Conservation (phyloP, 306 rosid species). For the Vigna unguiculata region DNA sequence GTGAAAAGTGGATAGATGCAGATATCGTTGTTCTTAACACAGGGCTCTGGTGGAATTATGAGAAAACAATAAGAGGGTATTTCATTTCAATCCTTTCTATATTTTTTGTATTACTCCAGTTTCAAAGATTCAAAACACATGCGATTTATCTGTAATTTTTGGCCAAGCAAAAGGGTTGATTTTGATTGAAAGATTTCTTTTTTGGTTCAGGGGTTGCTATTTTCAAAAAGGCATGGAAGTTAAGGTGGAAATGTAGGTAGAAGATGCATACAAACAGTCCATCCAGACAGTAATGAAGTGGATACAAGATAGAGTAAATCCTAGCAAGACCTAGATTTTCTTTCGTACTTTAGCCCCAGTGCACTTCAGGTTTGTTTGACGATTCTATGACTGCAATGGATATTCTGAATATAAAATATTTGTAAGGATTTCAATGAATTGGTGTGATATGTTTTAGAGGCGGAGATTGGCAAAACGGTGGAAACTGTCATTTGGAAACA, state of each 20-base stretch:
- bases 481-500: constrained; percentile 81
- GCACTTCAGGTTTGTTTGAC: constrained; percentile 76
- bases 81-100: constrained; percentile 30
- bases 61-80: constrained; percentile 90
- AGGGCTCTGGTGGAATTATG: constrained; percentile 98
- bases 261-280: constrained; percentile 71
- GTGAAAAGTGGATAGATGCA: constrained; percentile 79
- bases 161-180: constrained; percentile 15
- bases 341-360: constrained; percentile 85
- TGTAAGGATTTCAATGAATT: neutral
- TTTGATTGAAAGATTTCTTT: neutral
- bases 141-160: neutral
- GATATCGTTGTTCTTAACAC: constrained; percentile 81
- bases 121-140: no score
- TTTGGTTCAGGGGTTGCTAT: constrained; percentile 77
- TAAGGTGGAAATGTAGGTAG: constrained; percentile 70
- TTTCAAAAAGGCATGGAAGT: constrained; percentile 78
- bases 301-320: constrained; percentile 60
- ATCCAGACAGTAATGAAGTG: constrained; percentile 72
- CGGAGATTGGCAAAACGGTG: constrained; percentile 90
- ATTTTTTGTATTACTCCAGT: neutral
- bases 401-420: neutral
- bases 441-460: constrained; percentile 56
- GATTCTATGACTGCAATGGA: neutral
- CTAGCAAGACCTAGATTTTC: constrained; percentile 69